Evolutionary conservation across 106 monocot genomes (phyloP).

Genomic region (Dactylorhiza incarnata): DNA sequence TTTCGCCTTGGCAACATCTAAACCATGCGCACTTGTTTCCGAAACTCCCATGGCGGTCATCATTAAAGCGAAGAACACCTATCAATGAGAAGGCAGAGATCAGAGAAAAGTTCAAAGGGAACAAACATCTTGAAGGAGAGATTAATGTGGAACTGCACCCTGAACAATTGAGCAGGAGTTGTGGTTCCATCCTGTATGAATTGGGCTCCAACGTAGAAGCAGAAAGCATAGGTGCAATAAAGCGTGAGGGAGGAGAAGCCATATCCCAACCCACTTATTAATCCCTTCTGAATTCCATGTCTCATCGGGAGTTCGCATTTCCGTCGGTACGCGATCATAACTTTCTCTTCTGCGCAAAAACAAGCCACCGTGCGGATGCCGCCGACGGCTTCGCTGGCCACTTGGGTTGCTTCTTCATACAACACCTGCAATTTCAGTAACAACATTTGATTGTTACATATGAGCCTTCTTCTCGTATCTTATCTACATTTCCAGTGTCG

Average conservation of each 20-base stretch:
- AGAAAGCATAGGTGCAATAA: conserved; percentile 26
- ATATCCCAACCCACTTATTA: conserved; percentile 30
- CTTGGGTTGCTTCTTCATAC: not conserved
- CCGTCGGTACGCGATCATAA: conserved; percentile 2
- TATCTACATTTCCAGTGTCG: no score
- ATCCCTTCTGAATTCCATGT: conserved; percentile 13
- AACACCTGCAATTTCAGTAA: not conserved
- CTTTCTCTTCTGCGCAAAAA: conserved; percentile 18
- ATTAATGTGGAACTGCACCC: conserved; percentile 7
- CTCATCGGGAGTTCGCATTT: conserved; percentile 10
- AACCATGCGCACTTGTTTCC: conserved; percentile 39
- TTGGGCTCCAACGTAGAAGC: conserved; percentile 32
- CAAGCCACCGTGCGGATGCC: conserved; percentile 8
- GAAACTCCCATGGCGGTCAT: conserved; percentile 38
- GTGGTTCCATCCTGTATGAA: conserved; percentile 16
- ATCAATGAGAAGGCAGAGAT: not conserved
- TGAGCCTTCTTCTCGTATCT: no score
- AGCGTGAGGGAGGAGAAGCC: conserved; percentile 25
- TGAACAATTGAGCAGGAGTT: conserved; percentile 24
- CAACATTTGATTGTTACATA: no score
- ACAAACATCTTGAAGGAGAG: not conserved
- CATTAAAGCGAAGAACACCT: conserved; percentile 49
- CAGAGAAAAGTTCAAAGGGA: no score
- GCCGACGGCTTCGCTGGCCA: not conserved
- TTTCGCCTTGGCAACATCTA: conserved; percentile 44